Conservation (phyloP, 495 filamentous ascomycete species). For the Lophiostoma macrostomum region DNA sequence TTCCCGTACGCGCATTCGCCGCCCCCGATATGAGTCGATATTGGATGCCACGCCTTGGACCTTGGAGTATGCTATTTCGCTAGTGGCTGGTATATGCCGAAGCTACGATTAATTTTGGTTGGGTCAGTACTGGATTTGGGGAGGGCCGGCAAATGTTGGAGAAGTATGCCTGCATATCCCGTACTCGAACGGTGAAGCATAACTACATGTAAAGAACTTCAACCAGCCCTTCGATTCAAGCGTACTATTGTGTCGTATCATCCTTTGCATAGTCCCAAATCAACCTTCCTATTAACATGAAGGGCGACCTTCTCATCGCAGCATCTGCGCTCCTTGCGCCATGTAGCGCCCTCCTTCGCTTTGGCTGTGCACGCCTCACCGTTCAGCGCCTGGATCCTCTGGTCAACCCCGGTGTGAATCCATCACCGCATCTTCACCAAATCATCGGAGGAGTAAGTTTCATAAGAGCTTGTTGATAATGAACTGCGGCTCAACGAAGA, state of each 20-base stretch:
- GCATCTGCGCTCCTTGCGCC: slow-evolving; percentile 18
- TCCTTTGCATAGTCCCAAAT: too few species aligned
- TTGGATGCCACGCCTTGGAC: not conserved
- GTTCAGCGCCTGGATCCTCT: slow-evolving; percentile 48
- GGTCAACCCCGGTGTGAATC: slow-evolving; percentile 30
- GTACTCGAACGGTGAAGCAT: too few species aligned
- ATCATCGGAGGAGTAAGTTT: slow-evolving; percentile 28
- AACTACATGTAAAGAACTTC: too few species aligned
- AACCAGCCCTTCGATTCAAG: too few species aligned
- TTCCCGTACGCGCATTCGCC: slow-evolving; percentile 11
- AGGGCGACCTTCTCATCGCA: slow-evolving; percentile 16
- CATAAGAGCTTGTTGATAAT: not conserved
- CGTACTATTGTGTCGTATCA: too few species aligned
- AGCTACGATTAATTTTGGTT: not conserved
- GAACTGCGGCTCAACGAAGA: not conserved
- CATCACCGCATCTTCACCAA: slow-evolving; percentile 34
- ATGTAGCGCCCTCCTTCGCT: slow-evolving; percentile 39
- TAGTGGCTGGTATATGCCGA: not conserved
- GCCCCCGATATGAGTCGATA: slow-evolving; percentile 5
- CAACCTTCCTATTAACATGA: slow-evolving; percentile 14
- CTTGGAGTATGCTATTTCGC: slow-evolving; percentile 2
- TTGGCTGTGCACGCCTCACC: slow-evolving; percentile 47
- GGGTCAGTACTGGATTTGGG: not conserved
- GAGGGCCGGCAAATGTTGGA: slow-evolving; percentile 6
- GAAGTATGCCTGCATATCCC: too few species aligned